Percentiles rank a stretch among this genome's conserved stretches.
Evolutionary conservation across 1,284 basidiomycete species (phyloP).

Genomic region (Pyrrhoderma noxium): DNA sequence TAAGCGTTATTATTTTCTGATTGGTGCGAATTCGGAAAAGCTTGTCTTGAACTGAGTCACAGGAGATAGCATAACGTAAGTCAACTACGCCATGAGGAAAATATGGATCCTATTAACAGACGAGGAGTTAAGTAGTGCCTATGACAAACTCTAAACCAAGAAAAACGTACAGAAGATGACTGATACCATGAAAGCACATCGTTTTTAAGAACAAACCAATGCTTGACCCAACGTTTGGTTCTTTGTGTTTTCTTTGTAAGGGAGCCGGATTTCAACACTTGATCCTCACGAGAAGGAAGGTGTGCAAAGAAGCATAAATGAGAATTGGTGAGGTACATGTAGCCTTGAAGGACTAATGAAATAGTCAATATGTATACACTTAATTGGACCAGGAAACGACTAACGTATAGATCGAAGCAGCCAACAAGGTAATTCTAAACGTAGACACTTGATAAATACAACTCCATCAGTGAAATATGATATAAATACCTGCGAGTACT

Average conservation of each 20-base stretch:
- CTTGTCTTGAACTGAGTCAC: constrained; percentile 69
- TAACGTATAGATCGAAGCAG: constrained; percentile 77
- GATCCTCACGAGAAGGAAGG: constrained; percentile 84
- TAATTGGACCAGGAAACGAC: constrained; percentile 29
- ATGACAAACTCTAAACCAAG: not conserved
- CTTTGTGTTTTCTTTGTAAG: constrained; percentile 78
- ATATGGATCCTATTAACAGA: constrained; percentile 71
- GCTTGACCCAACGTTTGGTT: constrained; percentile 84
- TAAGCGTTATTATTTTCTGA: constrained; percentile 65
- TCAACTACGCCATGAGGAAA: constrained; percentile 95
- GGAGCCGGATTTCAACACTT: constrained; percentile 81
- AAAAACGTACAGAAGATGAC: constrained; percentile 66
- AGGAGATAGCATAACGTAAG: constrained; percentile 84
- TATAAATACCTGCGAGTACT: constrained; percentile 66
- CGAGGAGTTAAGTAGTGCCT: not conserved
- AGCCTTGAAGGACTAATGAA: constrained; percentile 80
- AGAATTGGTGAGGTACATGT: constrained; percentile 90
- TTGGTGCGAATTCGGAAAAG: constrained; percentile 77
- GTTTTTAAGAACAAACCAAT: constrained; percentile 93
- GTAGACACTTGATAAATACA: too few species aligned
- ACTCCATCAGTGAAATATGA: constrained; percentile 16
- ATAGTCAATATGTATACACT: constrained; percentile 1
- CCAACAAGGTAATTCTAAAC: constrained; percentile 85
- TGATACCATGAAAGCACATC: constrained; percentile 93
- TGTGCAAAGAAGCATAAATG: constrained; percentile 97